Conservation (phyloP, 1,284 basidiomycete species). For the Sporisorium graminicola region DNA sequence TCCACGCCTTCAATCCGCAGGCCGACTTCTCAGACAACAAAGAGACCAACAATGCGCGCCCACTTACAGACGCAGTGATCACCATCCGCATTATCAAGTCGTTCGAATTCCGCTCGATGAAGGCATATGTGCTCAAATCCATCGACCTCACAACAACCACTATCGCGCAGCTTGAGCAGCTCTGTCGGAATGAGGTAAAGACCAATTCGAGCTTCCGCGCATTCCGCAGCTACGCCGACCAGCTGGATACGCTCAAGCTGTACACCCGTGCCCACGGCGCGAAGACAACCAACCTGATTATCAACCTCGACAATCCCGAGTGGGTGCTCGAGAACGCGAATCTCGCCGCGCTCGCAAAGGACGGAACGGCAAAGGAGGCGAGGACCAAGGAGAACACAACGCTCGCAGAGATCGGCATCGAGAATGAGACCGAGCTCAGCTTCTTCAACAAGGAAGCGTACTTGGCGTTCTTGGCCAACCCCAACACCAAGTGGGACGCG, state of each 20-base stretch:
- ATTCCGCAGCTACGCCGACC: conserved; percentile 51
- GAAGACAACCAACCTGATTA: conserved; percentile 74
- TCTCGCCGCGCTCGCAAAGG: conserved; percentile 2
- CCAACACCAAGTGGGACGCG: conserved; percentile 63
- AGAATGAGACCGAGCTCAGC: conserved; percentile 67
- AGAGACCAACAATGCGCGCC: conserved; percentile 78
- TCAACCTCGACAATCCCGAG: conserved; percentile 67
- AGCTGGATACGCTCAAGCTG: conserved; percentile 85
- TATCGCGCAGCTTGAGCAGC: conserved; percentile 81
- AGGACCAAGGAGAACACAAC: conserved; percentile 35
- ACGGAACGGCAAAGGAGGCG: background rate
- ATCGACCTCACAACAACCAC: conserved; percentile 84
- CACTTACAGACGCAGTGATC: conserved; percentile 81
- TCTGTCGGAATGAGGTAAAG: conserved; percentile 73
- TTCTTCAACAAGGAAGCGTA: conserved; percentile 64
- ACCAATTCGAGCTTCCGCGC: conserved; percentile 54
- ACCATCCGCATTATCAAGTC: conserved; percentile 96
- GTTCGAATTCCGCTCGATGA: conserved; percentile 91
- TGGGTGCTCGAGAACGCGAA: conserved; percentile 57
- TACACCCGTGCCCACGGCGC: conserved; percentile 94
- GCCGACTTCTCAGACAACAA: conserved; percentile 72
- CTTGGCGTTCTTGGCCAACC: conserved; percentile 59
- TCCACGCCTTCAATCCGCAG: conserved; percentile 57
- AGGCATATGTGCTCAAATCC: conserved; percentile 84
- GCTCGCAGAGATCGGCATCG: conserved; percentile 54